These are phyloP conservation scores for Xylariaceae sp. DNA, from an alignment of 2,329 filamentous ascomycete genomes.

Conservation along the genomic window DNA sequence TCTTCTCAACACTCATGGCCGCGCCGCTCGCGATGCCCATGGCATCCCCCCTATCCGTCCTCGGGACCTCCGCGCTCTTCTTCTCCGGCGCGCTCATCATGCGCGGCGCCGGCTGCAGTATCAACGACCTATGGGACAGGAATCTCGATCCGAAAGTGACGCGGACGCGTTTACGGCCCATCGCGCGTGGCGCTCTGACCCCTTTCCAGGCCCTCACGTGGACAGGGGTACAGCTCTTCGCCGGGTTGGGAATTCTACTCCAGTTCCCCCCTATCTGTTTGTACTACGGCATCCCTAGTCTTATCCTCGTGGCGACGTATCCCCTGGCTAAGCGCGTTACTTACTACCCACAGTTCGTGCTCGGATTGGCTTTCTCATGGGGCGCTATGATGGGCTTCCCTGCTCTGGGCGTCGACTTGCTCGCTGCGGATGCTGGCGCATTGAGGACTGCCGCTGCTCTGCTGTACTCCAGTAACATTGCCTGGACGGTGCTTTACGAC, in stretches of 20 bases:
- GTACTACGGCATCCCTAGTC: conserved; percentile 70
- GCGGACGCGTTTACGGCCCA: conserved; percentile 71
- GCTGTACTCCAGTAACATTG: conserved; percentile 72
- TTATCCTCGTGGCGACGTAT: conserved; percentile 69
- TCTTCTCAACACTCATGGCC: conserved; percentile 78
- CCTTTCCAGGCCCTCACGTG: conserved; percentile 68
- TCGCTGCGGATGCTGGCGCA: conserved; percentile 54
- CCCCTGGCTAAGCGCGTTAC: conserved; percentile 82
- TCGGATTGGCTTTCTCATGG: conserved; percentile 85
- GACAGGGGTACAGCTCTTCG: conserved; percentile 67
- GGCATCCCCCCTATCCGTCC: conserved; percentile 53
- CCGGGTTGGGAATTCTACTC: conserved; percentile 67
- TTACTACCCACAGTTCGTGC: conserved; percentile 78
- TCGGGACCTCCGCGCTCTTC: conserved; percentile 65
- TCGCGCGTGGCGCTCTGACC: conserved; percentile 72
- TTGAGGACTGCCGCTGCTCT: conserved; percentile 53
- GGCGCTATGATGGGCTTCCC: conserved; percentile 85
- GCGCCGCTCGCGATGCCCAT: conserved; percentile 63
- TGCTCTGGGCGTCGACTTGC: conserved; percentile 70
- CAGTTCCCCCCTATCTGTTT: conserved; percentile 72
- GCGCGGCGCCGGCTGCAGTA: conserved; percentile 81
- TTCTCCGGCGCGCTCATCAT: conserved; percentile 73
- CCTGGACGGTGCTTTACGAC: conserved; percentile 85
- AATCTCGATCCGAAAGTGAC: conserved; percentile 77
- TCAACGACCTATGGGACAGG: conserved; percentile 88